Conservation (phyloP, 805 yeast genomes). For the Candida sakaeoensis region DNA sequence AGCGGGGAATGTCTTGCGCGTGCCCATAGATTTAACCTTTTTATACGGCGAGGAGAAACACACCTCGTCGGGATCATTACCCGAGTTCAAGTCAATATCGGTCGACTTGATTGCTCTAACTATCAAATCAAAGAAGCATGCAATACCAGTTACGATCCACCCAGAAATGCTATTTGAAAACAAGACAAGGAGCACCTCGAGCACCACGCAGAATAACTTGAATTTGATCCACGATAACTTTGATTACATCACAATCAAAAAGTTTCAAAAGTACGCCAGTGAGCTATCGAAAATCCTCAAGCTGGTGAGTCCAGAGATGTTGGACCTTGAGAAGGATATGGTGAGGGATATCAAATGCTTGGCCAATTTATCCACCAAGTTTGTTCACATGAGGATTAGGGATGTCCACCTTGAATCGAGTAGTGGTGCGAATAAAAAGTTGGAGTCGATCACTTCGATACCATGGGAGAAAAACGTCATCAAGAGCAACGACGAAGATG, state of each 20-base stretch:
- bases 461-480: slow-evolving; percentile 18
- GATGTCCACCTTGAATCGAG: slow-evolving; percentile 13
- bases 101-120: slow-evolving; percentile 31
- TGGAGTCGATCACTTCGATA: slow-evolving; percentile 11
- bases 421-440: slow-evolving; percentile 8
- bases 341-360: slow-evolving; percentile 28
- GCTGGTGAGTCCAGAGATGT: slow-evolving; percentile 19
- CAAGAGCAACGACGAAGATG: slow-evolving; percentile 12
- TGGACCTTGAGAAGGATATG: slow-evolving; percentile 24
- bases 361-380: slow-evolving; percentile 27
- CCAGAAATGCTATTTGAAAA: slow-evolving; percentile 35
- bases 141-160: slow-evolving; percentile 33
- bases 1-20: slow-evolving; percentile 14
- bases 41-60: slow-evolving; percentile 18
- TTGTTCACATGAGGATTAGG: slow-evolving; percentile 23
- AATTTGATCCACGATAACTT: slow-evolving; percentile 22
- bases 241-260: slow-evolving; percentile 26
- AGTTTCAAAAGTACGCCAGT: slow-evolving; percentile 28
- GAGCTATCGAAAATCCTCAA: slow-evolving; percentile 24
- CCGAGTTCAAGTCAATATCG: slow-evolving; percentile 24
- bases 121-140: slow-evolving; percentile 26
- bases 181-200: slow-evolving; percentile 14
- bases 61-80: slow-evolving; percentile 12
- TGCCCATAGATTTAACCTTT: slow-evolving; percentile 31
- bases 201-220: slow-evolving; percentile 1